A percentile compares a stretch with the other conserved stretches of the same genome.
Conservation (phyloP, 805 yeast genomes). For the Schwanniomyces yamadae region DNA sequence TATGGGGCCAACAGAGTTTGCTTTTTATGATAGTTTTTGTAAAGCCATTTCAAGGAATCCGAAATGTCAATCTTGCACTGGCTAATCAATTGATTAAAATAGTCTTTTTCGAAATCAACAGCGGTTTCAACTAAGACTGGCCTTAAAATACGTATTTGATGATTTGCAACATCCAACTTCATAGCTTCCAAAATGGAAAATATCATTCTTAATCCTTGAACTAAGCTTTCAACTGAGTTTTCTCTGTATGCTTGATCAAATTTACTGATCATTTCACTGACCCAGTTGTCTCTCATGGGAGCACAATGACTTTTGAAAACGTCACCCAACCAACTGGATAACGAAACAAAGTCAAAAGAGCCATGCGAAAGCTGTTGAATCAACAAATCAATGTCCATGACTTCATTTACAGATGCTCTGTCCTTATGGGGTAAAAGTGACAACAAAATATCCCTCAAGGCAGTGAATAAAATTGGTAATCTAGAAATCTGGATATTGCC, state of each 20-base stretch:
- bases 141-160: conserved; percentile 81
- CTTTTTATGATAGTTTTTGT: conserved; percentile 30
- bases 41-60: conserved; percentile 68
- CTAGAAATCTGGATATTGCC: conserved; percentile 34
- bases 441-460: conserved; percentile 74
- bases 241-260: conserved; percentile 52
- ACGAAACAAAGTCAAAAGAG: conserved; percentile 67
- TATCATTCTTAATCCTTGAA: conserved; percentile 73
- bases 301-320: conserved; percentile 90
- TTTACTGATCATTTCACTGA: conserved; percentile 70
- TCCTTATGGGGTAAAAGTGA: conserved; percentile 78
- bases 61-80: conserved; percentile 60
- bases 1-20: neutral
- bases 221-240: conserved; percentile 49
- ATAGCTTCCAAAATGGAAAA: conserved; percentile 88
- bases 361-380: conserved; percentile 72
- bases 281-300: conserved; percentile 92
- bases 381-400: conserved; percentile 72
- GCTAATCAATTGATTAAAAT: conserved; percentile 54
- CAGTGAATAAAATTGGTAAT: conserved; percentile 69
- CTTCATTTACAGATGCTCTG: conserved; percentile 60
- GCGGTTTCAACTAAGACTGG: conserved; percentile 86
- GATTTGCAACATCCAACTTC: conserved; percentile 94
- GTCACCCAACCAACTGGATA: conserved; percentile 71
- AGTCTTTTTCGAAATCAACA: conserved; percentile 84